These are phyloP conservation scores for Mycena sp. DNA, from an alignment of 1,284 basidiomycete species.

Conservation along the genomic window DNA sequence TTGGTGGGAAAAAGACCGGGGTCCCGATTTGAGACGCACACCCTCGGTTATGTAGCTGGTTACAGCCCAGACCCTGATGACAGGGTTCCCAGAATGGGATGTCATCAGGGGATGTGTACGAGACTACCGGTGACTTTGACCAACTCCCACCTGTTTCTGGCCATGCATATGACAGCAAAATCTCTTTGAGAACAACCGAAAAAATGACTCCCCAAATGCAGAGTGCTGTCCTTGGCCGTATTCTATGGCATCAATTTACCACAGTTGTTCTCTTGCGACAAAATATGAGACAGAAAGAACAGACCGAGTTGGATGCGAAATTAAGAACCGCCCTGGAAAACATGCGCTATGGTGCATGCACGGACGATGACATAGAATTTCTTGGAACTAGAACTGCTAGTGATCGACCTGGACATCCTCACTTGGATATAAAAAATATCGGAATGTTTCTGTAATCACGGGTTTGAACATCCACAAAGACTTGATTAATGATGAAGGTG, in stretches of 20 bases:
- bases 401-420: background rate
- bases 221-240: constrained; percentile 17
- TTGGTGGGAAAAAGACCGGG: no score
- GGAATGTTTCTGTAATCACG: constrained; percentile 33
- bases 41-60: no score
- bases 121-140: no score
- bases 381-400: constrained; percentile 1
- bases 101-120: no score
- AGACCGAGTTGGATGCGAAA: constrained; percentile 7
- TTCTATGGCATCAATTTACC: constrained; percentile 20
- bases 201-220: background rate
- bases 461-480: constrained; percentile 23
- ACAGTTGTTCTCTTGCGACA: constrained; percentile 30
- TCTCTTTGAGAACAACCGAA: no score
- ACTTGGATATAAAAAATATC: constrained; percentile 1
- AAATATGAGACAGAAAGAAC: constrained; percentile 30
- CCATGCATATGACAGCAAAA: no score
- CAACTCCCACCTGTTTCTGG: no score
- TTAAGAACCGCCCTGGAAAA: constrained; percentile 21
- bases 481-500: constrained; percentile 7
- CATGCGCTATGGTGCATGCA: constrained; percentile 29
- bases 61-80: no score
- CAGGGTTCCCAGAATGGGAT: no score
- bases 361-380: constrained; percentile 16
- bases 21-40: no score